phyloP scores from a whole-genome alignment of 768 basidiomycete genomes.

The Nidularia sp. region DNA sequence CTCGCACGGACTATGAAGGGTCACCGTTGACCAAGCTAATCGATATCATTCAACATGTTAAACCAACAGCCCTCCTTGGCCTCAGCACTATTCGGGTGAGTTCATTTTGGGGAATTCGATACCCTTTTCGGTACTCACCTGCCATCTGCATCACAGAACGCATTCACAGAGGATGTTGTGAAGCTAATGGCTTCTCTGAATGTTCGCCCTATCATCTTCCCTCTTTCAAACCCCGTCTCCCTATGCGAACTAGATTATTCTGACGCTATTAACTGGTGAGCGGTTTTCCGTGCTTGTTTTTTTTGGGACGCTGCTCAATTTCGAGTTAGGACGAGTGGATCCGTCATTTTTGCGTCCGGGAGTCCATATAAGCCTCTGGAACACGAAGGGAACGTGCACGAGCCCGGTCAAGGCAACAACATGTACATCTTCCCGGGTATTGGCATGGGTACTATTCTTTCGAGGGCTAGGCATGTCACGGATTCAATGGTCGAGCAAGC shows the following conservation, averaged over 20 bases:
- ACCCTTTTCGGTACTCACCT: constrained; percentile 5
- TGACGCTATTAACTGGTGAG: constrained; percentile 57
- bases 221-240: constrained; percentile 70
- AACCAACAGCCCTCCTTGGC: constrained; percentile 76
- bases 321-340: constrained; percentile 53
- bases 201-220: constrained; percentile 74
- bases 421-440: constrained; percentile 68
- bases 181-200: constrained; percentile 62
- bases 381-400: constrained; percentile 41
- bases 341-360: constrained; percentile 69
- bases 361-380: constrained; percentile 59
- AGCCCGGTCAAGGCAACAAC: constrained; percentile 79
- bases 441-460: constrained; percentile 59
- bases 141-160: constrained; percentile 26
- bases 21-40: constrained; percentile 54
- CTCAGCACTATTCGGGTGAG: constrained; percentile 55
- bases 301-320: background rate
- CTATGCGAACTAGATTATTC: constrained; percentile 57
- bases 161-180: constrained; percentile 64
- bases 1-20: constrained; percentile 65
- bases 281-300: background rate
- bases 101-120: background rate
- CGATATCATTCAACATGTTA: constrained; percentile 68
- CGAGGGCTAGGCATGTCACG: constrained; percentile 55
- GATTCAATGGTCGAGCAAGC: constrained; percentile 69